Evolutionary conservation across 1,284 basidiomycete genomes (phyloP).

Genomic region (Hortiboletus rubellus): DNA sequence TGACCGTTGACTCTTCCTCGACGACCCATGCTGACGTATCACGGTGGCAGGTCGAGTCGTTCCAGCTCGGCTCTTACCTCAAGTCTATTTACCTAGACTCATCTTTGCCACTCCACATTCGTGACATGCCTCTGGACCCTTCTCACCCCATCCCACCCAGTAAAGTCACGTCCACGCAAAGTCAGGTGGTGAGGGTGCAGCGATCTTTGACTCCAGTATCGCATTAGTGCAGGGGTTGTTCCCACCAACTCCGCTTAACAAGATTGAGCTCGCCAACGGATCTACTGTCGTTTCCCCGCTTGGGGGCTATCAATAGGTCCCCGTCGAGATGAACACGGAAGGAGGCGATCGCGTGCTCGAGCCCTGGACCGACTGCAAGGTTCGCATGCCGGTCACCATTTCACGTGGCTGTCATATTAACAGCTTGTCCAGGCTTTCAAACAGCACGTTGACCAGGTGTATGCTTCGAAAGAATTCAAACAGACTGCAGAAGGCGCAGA

Average conservation of each 20-base stretch:
- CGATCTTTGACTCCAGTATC: conserved; percentile 82
- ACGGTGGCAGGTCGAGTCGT: conserved; percentile 60
- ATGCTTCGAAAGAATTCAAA: conserved; percentile 63
- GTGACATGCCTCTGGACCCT: conserved; percentile 50
- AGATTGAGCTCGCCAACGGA: conserved; percentile 77
- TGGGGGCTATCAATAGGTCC: conserved; percentile 82
- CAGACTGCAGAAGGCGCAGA: conserved; percentile 54
- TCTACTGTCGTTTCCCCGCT: conserved; percentile 71
- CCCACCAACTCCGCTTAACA: conserved; percentile 69
- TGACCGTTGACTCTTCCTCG: neutral
- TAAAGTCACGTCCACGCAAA: conserved; percentile 65
- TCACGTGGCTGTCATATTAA: conserved; percentile 18
- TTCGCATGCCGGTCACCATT: conserved; percentile 34
- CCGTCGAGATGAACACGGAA: conserved; percentile 78
- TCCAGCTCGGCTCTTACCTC: conserved; percentile 67
- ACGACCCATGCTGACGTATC: conserved; percentile 3
- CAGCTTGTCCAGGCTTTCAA: conserved; percentile 53
- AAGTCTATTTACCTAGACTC: conserved; percentile 70
- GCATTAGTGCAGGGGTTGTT: conserved; percentile 77
- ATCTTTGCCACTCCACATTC: conserved; percentile 63
- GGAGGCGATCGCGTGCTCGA: conserved; percentile 79
- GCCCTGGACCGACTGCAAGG: conserved; percentile 83
- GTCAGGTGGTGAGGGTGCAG: conserved; percentile 77
- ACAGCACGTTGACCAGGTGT: conserved; percentile 60
- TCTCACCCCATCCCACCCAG: conserved; percentile 42